Evolutionary conservation across 306 rosid genomes (phyloP).

Genomic region (Delonix regia): DNA sequence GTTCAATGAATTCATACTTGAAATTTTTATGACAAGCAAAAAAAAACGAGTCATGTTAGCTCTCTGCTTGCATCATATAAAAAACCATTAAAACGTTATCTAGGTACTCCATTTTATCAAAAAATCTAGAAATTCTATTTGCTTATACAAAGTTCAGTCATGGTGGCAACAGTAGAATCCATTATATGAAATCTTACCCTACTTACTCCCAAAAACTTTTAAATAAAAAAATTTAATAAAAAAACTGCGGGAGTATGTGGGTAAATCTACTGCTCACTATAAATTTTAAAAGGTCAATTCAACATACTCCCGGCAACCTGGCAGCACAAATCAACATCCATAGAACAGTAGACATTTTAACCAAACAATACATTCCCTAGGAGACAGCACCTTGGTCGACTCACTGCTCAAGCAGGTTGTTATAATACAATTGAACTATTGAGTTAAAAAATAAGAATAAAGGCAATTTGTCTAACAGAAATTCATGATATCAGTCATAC

Average conservation of each 20-base stretch:
- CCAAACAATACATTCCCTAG: background rate
- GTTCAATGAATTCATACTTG: conserved; percentile 19
- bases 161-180: background rate
- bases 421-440: background rate
- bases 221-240: background rate
- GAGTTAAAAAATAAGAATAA: background rate
- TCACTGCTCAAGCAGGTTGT: background rate
- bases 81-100: background rate
- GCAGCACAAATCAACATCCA: background rate
- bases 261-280: background rate
- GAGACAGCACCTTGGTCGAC: background rate
- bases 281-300: background rate
- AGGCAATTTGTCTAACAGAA: background rate
- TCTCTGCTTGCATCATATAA: conserved; percentile 2
- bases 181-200: background rate
- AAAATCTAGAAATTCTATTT: background rate
- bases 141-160: background rate
- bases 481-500: background rate
- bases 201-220: conserved; percentile 8
- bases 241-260: too few relatives aligned
- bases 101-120: conserved; percentile 10
- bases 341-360: background rate
- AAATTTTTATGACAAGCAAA: conserved; percentile 17
- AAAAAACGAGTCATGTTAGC: conserved; percentile 22
- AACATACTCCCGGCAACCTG: background rate